Evolutionary conservation across 2,329 filamentous ascomycete species (phyloP), one percentile per base, ranked within the genome.

Genomic region (Chrysosphaeria jannelii): DNA sequence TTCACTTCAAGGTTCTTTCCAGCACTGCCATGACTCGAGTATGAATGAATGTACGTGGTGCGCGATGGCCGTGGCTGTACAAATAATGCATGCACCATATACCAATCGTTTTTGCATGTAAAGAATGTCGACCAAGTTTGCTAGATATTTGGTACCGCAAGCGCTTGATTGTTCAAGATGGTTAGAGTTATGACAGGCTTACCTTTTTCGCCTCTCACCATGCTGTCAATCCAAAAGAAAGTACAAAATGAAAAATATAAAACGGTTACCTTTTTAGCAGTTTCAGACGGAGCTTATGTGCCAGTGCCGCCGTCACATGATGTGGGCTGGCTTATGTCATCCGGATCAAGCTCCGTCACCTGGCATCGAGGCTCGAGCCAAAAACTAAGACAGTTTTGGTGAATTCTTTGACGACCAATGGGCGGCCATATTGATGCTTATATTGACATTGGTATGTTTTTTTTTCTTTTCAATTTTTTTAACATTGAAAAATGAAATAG

Each of bases 381-480:
- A 10, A 4, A 17, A 4, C n/a, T 9, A 10, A 10, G 12, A 9
- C 12, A 26, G n/a, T n/a, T n/a, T n/a, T n/a, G n/a, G n/a, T n/a
- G n/a, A n/a, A n/a, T n/a, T n/a, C n/a, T n/a, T n/a, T n/a, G n/a
- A n/a, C n/a, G n/a, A n/a, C n/a, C 9, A 13, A 32, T 32, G 30
- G 28, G 30, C 9, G 30, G 25, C 20, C 31, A 26, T n/a, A 33
- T 33, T 14, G 27, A 33, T n/a, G 27, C 17, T 23, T 72, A 69
- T 35, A 30, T 72, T 26, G 67, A 74, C 41, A 54, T 65, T 35
- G 57, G 66, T 69, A 43, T 29, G 50, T 34, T n/a, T 14, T 10
- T 26, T 20, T 11, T 23, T 22, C 20, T 16, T 31, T 22, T 13
- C 10, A 9, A 2, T 8, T 9, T 9, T 10, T 25, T 17, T 11